phyloP scores from a whole-genome alignment of 768 basidiomycete species.

The Rhodotorula taiwanensis region DNA sequence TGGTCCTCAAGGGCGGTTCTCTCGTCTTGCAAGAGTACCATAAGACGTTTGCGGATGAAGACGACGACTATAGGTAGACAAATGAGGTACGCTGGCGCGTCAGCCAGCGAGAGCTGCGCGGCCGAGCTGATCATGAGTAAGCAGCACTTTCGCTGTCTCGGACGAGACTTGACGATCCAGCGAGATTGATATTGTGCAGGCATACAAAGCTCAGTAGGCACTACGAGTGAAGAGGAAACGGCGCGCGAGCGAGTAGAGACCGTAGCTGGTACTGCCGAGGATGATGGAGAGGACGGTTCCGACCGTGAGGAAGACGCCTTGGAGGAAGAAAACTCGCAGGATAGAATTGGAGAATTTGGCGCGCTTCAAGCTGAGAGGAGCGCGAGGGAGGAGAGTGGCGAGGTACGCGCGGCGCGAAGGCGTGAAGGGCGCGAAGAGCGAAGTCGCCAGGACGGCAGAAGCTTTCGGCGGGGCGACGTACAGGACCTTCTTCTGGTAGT shows the following conservation, averaged over 20 bases:
- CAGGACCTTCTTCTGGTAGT: background rate
- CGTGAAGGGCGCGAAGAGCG: slow-evolving; percentile 1
- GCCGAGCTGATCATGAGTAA: too few relatives aligned
- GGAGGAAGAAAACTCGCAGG: slow-evolving; percentile 9
- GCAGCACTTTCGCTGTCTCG: too few relatives aligned
- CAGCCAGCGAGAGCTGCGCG: too few relatives aligned
- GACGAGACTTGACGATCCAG: too few relatives aligned
- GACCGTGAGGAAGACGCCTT: slow-evolving; percentile 2
- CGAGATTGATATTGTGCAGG: too few relatives aligned
- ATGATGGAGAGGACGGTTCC: background rate
- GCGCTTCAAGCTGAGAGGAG: background rate
- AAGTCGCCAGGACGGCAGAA: background rate
- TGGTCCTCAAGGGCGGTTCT: slow-evolving; percentile 32
- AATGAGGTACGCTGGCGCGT: background rate
- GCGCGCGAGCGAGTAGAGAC: too few relatives aligned
- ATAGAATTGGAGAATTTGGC: background rate
- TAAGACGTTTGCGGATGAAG: slow-evolving; percentile 25
- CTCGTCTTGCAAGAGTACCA: slow-evolving; percentile 36
- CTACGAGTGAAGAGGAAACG: too few relatives aligned
- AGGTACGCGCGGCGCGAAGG: background rate
- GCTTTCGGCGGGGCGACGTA: background rate
- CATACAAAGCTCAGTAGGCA: too few relatives aligned
- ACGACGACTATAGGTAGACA: background rate
- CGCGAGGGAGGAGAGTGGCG: background rate
- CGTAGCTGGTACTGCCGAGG: background rate